Conservation (phyloP, 1,139 yeast species). For the Sugiyamaella castrensis region DNA sequence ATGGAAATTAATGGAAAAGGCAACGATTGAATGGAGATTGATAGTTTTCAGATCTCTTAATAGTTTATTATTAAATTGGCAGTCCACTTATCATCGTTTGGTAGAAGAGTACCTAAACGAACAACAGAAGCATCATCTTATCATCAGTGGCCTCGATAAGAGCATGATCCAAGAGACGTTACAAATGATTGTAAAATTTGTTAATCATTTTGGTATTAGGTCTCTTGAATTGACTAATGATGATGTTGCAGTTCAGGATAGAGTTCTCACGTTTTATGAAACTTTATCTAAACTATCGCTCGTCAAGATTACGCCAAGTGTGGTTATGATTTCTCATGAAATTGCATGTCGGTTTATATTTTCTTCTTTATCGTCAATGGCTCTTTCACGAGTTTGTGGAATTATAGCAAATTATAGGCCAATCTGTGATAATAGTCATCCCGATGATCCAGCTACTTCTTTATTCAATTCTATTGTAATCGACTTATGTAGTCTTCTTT, state of each 20-base stretch:
- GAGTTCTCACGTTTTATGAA: slow-evolving; percentile 28
- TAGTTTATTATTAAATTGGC: slow-evolving; percentile 17
- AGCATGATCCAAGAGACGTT: slow-evolving; percentile 10
- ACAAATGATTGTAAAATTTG: slow-evolving; percentile 21
- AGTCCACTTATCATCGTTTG: slow-evolving; percentile 13
- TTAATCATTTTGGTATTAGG: slow-evolving; percentile 22
- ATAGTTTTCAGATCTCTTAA: slow-evolving; percentile 9
- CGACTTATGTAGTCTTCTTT: slow-evolving; percentile 58
- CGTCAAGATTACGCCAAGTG: slow-evolving; percentile 24
- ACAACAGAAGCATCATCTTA: neutral
- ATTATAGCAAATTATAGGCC: slow-evolving; percentile 48
- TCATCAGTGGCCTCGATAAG: slow-evolving; percentile 10
- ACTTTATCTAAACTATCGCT: slow-evolving; percentile 29
- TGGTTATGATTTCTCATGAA: slow-evolving; percentile 43
- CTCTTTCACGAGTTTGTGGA: slow-evolving; percentile 49
- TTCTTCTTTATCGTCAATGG: slow-evolving; percentile 41
- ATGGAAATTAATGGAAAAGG: slow-evolving; percentile 10
- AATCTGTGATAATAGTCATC: slow-evolving; percentile 23
- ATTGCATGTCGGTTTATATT: slow-evolving; percentile 42
- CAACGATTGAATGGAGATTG: slow-evolving; percentile 12
- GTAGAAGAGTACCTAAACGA: slow-evolving; percentile 11
- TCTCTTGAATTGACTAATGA: slow-evolving; percentile 21
- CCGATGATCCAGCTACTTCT: slow-evolving; percentile 34
- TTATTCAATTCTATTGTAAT: slow-evolving; percentile 54
- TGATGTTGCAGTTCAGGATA: slow-evolving; percentile 23